Base-by-base conservation (phyloP, 2,329 filamentous ascomycete species). In the Dothistroma pini region DNA sequence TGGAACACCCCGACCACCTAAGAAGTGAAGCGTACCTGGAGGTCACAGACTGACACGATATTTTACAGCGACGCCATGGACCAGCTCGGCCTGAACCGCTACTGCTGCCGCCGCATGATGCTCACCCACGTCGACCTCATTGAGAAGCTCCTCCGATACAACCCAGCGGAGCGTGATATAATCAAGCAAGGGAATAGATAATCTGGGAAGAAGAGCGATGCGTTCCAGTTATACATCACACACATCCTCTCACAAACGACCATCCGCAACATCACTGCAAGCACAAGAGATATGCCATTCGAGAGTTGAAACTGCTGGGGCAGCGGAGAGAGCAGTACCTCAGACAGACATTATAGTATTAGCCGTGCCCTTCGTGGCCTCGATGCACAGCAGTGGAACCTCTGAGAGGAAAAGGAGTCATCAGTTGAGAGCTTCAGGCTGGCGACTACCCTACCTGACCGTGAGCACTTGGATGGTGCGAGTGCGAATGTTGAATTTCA, bases 111-210 rank as follows among this genome's bases (percentile, higher is more conserved):
- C 70, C 89, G 95, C 73, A 99, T 99, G 95, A 87, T 99, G 77
- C 97, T 99, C 90, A 99, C 95, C 62, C 95, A 99, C 79, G 95
- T 99, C 72, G 95, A 99, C 76, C 83, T 99, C 64, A 97, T 99
- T 71, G 95, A 99, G 83, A 99, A 99, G 80, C 86, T 99, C 55
- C 86, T 99, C 68, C 91, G 93, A 49, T 75, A 75, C 68, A 75
- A 76, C 62, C 74, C 74, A 34, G 71, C 71, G 44, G 74, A 76
- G 72, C 70, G 74, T 57, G 72, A 76, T 49, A 73, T 75, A 57
- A 67, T 74, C 65, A 71, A 71, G 66, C 62, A 58, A 9, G 41
- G 41, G 16, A 66, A 57, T 51, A 66, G 53, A 31, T 57, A 58
- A 60, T 62, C 2, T 19, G 11, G n/a, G n/a, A 11, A 11, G 3